Conservation (phyloP, 129 eudicot genomes). For the Rutidosis leptorrhynchoides region DNA sequence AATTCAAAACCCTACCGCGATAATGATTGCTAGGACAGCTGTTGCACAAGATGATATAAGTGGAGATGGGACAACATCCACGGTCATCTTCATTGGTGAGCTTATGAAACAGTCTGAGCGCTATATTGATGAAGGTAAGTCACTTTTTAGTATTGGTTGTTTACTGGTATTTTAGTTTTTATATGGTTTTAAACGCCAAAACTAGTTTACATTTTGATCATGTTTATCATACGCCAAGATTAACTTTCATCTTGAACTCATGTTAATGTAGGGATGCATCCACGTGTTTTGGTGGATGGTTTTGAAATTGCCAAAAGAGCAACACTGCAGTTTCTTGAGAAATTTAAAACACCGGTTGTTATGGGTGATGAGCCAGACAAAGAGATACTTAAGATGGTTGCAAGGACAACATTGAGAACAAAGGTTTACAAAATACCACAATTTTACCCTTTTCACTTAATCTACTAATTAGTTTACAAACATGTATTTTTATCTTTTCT, state of each 20-base stretch:
- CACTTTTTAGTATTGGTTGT: background rate
- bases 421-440: conserved; percentile 37
- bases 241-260: background rate
- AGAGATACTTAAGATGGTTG: conserved; percentile 87
- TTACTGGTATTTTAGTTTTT: background rate
- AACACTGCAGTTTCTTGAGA: conserved; percentile 70
- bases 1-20: conserved; percentile 95
- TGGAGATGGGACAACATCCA: conserved; percentile 98
- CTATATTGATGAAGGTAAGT: conserved; percentile 82
- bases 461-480: background rate
- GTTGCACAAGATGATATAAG: conserved; percentile 98
- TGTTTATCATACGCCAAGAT: conserved; percentile 9
- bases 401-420: conserved; percentile 88
- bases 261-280: conserved; percentile 76
- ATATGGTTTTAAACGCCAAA: background rate
- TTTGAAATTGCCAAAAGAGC: conserved; percentile 89
- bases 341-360: conserved; percentile 77
- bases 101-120: conserved; percentile 96
- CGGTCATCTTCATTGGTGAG: conserved; percentile 94
- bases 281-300: conserved; percentile 85
- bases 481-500: background rate
- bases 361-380: conserved; percentile 84
- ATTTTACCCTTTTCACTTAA: background rate
- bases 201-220: conserved; percentile 2
- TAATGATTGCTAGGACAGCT: conserved; percentile 99